Evolutionary conservation across 768 basidiomycete species (phyloP).

Genomic region (Trametes gibbosa): DNA sequence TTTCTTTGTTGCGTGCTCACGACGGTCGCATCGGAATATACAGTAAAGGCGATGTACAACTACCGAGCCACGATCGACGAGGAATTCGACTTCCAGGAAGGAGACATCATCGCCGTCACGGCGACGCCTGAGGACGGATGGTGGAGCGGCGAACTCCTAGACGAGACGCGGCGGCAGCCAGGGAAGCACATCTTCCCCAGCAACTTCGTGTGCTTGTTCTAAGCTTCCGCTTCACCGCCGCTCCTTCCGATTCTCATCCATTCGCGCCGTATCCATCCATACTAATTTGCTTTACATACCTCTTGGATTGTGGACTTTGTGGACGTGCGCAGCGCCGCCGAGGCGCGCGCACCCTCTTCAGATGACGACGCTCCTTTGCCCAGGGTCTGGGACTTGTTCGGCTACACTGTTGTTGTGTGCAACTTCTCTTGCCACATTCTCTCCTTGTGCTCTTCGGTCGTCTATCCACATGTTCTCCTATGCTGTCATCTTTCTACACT

Average conservation of each 20-base stretch:
- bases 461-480: neutral
- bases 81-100: constrained; percentile 94
- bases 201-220: constrained; percentile 84
- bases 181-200: constrained; percentile 84
- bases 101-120: constrained; percentile 95
- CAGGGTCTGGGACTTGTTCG: neutral
- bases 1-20: neutral
- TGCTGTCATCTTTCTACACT: constrained; percentile 12
- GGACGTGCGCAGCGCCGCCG: neutral
- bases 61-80: constrained; percentile 83
- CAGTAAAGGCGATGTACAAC: constrained; percentile 89
- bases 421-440: neutral
- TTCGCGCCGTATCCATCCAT: neutral
- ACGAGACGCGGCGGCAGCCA: constrained; percentile 65
- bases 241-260: neutral
- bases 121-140: constrained; percentile 94
- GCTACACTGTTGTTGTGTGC: neutral
- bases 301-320: neutral
- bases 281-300: neutral
- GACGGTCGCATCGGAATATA: neutral
- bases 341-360: neutral
- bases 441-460: neutral
- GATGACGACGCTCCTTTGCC: neutral
- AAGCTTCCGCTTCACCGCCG: constrained; percentile 2
- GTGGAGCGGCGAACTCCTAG: constrained; percentile 92